Evolutionary conservation across 2,329 filamentous ascomycete species (phyloP), one percentile per base, ranked within the genome.

Genomic region (Aspergillus pseudotamarii): DNA sequence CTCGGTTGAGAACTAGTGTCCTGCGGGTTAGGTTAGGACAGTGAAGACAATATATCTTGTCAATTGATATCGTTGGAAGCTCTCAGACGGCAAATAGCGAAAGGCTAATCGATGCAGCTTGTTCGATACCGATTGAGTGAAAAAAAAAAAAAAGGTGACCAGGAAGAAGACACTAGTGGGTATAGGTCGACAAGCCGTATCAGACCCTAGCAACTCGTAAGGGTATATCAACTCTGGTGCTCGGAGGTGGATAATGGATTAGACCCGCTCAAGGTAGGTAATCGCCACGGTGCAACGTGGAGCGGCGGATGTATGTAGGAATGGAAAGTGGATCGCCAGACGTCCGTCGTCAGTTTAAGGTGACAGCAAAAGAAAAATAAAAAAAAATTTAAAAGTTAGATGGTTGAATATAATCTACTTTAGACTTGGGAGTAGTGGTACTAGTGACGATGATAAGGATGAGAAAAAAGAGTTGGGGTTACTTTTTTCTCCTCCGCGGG

Each of bases 401-500:
- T 11, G 16, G 51, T 16, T 38, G 21, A 55, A 6, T 23, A 55
- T 36, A 55, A 26, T 34, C 21, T 16, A 38, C 14, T 36, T 41
- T 36, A 21, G 51, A 36, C 34, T 55, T 41, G 30, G n/a, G 12
- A 26, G 32, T 21, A 38, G 32, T n/a, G 28, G 21, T 51, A 48
- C 45, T 28, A 38, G 51, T 55, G 32, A 26, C 32, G 57, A 26
- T 58, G 43, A 58, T 34, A 58, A 36, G n/a, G 30, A 38, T 38
- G 34, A 12, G 28, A 32, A 43, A 46, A 32, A 50, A 34, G 19
- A 50, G 57, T 58, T 50, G 57, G 57, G 38, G 55, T 57, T 26
- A 58, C 21, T 50, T 50, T 46, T 46, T 55, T 55, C 36, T 19
- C 32, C 34, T 38, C 51, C 57, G 57, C 57, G 57, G 57, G 57